Evolutionary conservation across 306 rosid species (phyloP), one percentile per base, ranked within the genome.

Genomic region (Vigna trinervia): DNA sequence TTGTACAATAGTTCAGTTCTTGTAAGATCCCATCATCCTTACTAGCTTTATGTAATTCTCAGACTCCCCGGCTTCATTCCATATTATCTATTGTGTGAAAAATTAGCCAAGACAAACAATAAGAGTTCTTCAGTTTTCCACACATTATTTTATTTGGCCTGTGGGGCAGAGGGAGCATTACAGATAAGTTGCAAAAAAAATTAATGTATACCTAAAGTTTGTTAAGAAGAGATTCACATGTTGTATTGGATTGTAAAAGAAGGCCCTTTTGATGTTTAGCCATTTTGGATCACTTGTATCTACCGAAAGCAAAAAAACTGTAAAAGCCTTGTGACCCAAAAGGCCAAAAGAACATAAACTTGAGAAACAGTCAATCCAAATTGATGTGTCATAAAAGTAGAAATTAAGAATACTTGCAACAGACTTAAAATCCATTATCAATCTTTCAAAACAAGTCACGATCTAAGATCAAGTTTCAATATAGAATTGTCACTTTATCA

Each of bases 11-110:
- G 26, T 23, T 23, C 26, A 23, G 3, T 23, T 23, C 26, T 0
- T 23, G 2, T 23, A 23, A 23, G 26, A 23, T 2, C 26, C 26
- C 26, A 23, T 23, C 26, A 20, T 20, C 19, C 19, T 17, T 17
- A 17, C 19, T 17, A 17, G 19, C 19, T 17, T 17, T 17, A 17
- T 17, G 19, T 17, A 17, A 17, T 17, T 46, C 45, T 89, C 90
- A 30, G 94, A 46, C 84, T 96, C 99, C 30, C 99, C 99, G 38
- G 92, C 96, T 83, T 96, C 99, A 75, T 91, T 84, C 99, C 99
- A 96, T 68, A 96, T 96, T 82, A 89, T 96, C 99, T 94, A 84
- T 80, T 70, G 62, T 12, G 36, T 20, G 22, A 54, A 46, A 73
- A 72, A 73, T 38, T 39, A 47, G 48, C 47, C 19, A 53, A 46